Conservation (phyloP, 2,329 filamentous ascomycete species). For the Trematosphaeria pertusa region DNA sequence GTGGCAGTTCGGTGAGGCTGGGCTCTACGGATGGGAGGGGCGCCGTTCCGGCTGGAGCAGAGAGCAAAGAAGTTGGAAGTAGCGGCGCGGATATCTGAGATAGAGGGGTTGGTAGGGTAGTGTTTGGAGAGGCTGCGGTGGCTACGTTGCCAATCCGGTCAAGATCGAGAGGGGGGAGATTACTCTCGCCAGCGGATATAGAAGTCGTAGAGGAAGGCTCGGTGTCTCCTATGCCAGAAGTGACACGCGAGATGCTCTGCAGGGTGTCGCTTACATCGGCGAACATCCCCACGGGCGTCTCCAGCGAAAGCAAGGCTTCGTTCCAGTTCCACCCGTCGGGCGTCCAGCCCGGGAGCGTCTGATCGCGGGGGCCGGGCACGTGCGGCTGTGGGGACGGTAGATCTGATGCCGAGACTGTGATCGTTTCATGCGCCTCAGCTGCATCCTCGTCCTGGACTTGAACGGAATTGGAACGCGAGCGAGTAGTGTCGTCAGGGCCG, state of each 20-base stretch:
- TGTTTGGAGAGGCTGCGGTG: not conserved
- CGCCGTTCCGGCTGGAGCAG: not conserved
- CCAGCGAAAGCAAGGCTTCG: not conserved
- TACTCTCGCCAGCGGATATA: too few species aligned
- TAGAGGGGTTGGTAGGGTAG: not conserved
- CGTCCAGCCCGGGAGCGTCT: not conserved
- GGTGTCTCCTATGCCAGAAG: not conserved
- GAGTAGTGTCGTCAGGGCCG: not conserved
- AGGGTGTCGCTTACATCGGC: not conserved
- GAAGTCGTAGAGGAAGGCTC: not conserved
- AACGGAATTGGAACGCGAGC: not conserved
- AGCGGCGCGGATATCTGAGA: not conserved
- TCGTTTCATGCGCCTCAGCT: not conserved
- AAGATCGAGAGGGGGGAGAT: not conserved
- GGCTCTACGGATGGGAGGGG: not conserved
- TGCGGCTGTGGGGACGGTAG: not conserved
- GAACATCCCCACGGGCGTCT: too few species aligned
- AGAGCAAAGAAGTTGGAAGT: not conserved
- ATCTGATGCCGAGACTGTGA: not conserved
- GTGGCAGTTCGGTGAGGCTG: not conserved
- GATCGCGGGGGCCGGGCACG: not conserved
- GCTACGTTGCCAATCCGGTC: not conserved
- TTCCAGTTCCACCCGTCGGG: conserved; percentile 1
- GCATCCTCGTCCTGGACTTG: not conserved
- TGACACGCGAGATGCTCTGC: not conserved